Base-by-base conservation (phyloP, 495 filamentous ascomycete genomes). In the Astrocystis sublimbata region DNA sequence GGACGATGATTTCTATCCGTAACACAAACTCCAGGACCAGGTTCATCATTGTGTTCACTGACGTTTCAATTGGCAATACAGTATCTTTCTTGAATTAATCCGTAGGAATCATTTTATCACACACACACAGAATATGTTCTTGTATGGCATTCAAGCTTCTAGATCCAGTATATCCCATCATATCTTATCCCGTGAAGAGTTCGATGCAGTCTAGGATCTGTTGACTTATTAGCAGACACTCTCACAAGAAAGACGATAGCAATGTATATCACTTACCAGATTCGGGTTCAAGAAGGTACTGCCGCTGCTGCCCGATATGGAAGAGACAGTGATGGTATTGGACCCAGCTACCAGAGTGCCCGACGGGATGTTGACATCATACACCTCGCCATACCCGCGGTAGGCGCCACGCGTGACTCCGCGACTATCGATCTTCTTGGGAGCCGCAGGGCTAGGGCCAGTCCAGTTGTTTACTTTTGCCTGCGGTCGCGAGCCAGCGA, bases 321-420 rank as follows among this genome's bases (percentile, higher is more conserved):
- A 82, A 52, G 64, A 79, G 58, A 89, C 86, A 2, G 83, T 81
- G 23, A 89, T 82, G n/a, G 85, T 88, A 60, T 89, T 89, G 3
- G 61, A 69, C 1, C 86, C 87, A 6, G 68, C 74, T 8, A 85
- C 78, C 46, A 89, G 77, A n/a, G 72, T 83, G 0, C 83, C 82
- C 3, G 78, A 64, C 0, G 85, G 80, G 38, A 89, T 79, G 6
- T 66, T 70, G 21, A 86, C 81, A 46, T 81, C 78, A 62, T 88
- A 89, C 0, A 87, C 78, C 60, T 89, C 85, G 1, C 85, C 85
- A 59, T 77, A 72, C 0, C 87, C 86, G 0, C 85, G 74, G 60
- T 88, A 89, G 1, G 85, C 84, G 0, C 87, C 87, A 9, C 87
- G 73, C 13, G 86, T 89, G 0, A 89, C 81, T 15, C 87, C 87